Base-by-base conservation (phyloP, 2,329 filamentous ascomycete species). In the Colletotrichum karsti region DNA sequence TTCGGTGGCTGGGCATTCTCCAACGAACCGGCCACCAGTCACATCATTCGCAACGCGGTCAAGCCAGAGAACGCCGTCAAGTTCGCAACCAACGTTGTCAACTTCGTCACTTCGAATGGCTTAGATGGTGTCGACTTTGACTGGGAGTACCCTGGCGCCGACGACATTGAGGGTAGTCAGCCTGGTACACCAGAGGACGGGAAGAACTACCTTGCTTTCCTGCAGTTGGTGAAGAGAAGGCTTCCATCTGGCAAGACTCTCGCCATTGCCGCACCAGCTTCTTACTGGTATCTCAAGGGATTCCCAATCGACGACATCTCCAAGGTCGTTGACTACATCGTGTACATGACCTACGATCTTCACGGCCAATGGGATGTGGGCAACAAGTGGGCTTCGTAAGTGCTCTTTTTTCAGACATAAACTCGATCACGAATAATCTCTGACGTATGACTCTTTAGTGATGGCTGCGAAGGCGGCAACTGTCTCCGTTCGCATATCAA, bases 1-100 rank as follows among this genome's bases (percentile, higher is more conserved):
- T 79, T 85, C 69, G 82, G 83, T 20, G 83, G 83, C 26, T 84
- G 83, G 83, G 74, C 59, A 51, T 35, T 59, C 26, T 82, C 77
- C 0, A 83, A 82, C 1, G 72, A 75, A 2, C 73, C 77, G 0
- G 72, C 61, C 4, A 81, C 79, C 1, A 83, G 77, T 58, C 39
- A 59, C 18, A 79, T 84, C 42, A 79, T 84, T 59, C 74, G 81
- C 1, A 65, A 80, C 7, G 78, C 73, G 2, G 72, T 74, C 35
- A 74, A 46, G 35, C 13, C 68, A n/a, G 57, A 22, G 9, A 72
- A 71, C 56, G 70, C 62, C 10, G 55, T 61, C 28, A 59, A 55
- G 18, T 48, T 76, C 9, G 69, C 60, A 2, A 68, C 48, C n/a
- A 76, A 73, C 51, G 50, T 75, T 8, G 67, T 72, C 7, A 53